phyloP scores from a whole-genome alignment of 2,329 filamentous ascomycete genomes.

The Claviceps lovelessii region DNA sequence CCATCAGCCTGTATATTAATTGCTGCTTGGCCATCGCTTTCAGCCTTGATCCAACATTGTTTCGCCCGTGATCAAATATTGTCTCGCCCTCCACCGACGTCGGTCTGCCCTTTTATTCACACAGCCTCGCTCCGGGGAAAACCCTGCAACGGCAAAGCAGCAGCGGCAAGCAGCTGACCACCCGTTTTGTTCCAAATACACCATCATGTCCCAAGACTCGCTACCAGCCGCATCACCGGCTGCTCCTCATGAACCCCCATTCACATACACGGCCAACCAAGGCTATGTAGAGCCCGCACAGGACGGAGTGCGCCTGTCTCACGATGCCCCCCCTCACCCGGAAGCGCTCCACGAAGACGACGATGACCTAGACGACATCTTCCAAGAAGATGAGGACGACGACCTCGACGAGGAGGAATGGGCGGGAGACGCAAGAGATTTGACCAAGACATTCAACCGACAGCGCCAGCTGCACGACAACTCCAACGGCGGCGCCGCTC shows the following conservation, averaged over 20 bases:
- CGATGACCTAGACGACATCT: conserved; percentile 27
- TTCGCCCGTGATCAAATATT: too few species aligned
- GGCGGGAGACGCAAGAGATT: conserved; percentile 46
- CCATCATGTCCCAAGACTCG: conserved; percentile 10
- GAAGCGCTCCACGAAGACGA: conserved; percentile 19
- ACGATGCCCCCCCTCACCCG: conserved; percentile 10
- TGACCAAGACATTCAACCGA: conserved; percentile 80
- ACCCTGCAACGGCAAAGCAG: not conserved
- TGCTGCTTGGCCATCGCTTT: not conserved
- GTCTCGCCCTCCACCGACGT: too few species aligned
- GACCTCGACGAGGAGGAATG: conserved; percentile 52
- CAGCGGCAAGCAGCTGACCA: not conserved
- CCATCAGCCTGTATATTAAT: not conserved
- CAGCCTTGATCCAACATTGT: not conserved
- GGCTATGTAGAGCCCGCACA: conserved; percentile 27
- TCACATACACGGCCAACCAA: conserved; percentile 28
- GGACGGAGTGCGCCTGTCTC: conserved; percentile 18
- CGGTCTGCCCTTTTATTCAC: too few species aligned
- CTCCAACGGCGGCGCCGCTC: conserved; percentile 24
- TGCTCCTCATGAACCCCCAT: conserved; percentile 31
- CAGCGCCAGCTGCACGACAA: conserved; percentile 51
- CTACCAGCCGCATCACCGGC: conserved; percentile 19
- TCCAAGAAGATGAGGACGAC: conserved; percentile 27
- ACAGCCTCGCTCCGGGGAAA: too few species aligned
- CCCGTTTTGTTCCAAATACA: too few species aligned